Conservation (phyloP, 768 basidiomycete species). For the Termitomyces heimii region DNA sequence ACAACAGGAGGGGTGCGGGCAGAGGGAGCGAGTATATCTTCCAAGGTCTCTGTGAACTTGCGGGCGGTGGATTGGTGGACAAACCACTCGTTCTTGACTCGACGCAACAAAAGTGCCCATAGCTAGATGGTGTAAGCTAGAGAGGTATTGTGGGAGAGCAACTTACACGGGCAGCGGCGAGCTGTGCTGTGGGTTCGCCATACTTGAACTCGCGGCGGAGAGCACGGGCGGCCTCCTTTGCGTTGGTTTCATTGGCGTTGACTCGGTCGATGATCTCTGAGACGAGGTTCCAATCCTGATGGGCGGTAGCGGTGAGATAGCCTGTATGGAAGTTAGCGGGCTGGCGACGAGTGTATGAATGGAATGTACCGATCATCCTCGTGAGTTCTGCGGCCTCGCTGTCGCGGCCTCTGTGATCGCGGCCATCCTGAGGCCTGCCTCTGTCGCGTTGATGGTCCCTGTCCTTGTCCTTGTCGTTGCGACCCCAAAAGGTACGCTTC, state of each 20-base stretch:
- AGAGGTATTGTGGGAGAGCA: background rate
- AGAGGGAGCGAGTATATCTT: constrained; percentile 57
- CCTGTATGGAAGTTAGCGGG: constrained; percentile 33
- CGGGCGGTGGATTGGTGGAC: constrained; percentile 62
- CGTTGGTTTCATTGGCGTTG: constrained; percentile 61
- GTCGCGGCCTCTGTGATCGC: constrained; percentile 10
- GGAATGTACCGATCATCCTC: constrained; percentile 13
- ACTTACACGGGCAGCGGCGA: constrained; percentile 71
- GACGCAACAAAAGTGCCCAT: constrained; percentile 89
- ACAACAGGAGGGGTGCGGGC: constrained; percentile 73
- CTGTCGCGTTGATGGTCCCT: constrained; percentile 9
- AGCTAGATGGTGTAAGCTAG: constrained; percentile 36
- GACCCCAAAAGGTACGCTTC: constrained; percentile 51
- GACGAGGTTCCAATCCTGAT: constrained; percentile 79
- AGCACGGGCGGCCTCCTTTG: constrained; percentile 81
- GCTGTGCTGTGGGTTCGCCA: constrained; percentile 68
- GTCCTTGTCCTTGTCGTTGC: constrained; percentile 26
- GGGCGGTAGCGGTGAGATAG: constrained; percentile 68
- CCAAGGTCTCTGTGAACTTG: constrained; percentile 77
- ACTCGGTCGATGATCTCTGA: constrained; percentile 85
- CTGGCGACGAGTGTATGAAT: background rate
- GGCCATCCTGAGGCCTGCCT: background rate
- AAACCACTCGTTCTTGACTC: constrained; percentile 62
- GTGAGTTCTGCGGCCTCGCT: constrained; percentile 13
- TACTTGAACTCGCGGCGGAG: constrained; percentile 87